A percentile compares a stretch with the other conserved stretches of the same genome.
phyloP scores from a whole-genome alignment of 164 flowering plant genomes.

The Piper betle region DNA sequence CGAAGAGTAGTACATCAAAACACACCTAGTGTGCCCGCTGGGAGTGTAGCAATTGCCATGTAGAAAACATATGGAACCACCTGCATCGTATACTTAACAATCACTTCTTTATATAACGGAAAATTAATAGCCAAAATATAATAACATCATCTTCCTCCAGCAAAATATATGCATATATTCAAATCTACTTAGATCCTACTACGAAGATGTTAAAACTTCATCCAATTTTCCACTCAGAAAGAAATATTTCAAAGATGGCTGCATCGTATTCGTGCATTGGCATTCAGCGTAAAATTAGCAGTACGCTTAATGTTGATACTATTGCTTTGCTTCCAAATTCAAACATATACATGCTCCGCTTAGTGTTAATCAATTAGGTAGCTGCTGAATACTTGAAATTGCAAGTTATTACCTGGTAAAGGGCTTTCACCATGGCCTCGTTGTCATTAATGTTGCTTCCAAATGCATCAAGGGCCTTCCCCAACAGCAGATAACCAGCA shows the following conservation, averaged over 20 bases:
- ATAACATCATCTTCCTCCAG: too few relatives aligned
- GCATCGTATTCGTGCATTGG: too few relatives aligned
- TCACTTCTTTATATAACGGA: not conserved
- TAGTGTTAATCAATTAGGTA: too few relatives aligned
- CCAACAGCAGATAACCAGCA: constrained; percentile 49
- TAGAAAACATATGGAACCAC: constrained; percentile 65
- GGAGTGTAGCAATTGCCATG: constrained; percentile 63
- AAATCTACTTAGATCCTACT: too few relatives aligned
- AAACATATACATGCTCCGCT: too few relatives aligned
- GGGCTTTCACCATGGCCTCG: constrained; percentile 47
- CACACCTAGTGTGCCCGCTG: constrained; percentile 60
- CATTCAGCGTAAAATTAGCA: too few relatives aligned
- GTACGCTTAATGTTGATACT: too few relatives aligned
- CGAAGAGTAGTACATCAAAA: not conserved
- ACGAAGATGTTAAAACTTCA: not conserved
- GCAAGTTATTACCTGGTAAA: constrained; percentile 29
- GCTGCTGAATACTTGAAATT: not conserved
- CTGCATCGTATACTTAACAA: constrained; percentile 10
- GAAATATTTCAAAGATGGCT: too few relatives aligned
- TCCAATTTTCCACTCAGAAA: not conserved
- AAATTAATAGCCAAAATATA: not conserved
- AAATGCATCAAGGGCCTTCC: constrained; percentile 56
- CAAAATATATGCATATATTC: too few relatives aligned
- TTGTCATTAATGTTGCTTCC: constrained; percentile 35
- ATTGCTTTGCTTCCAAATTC: too few relatives aligned